Percentiles rank a stretch among this genome's conserved stretches.
These are phyloP conservation scores for Pugionium cornutum DNA, from an alignment of 345 rosid species.

Conservation along the genomic window DNA sequence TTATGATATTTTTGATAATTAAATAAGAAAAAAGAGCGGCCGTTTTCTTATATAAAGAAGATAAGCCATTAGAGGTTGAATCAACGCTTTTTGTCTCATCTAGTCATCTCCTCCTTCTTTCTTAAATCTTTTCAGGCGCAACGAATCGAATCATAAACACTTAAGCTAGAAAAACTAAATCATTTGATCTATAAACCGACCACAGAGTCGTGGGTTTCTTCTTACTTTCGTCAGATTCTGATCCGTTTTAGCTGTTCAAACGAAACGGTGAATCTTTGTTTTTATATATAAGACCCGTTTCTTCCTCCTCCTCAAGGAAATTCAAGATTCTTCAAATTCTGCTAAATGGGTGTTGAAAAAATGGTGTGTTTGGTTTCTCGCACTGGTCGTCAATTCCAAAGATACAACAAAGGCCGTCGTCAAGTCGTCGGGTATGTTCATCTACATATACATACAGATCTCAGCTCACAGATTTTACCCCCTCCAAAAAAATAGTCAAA, in stretches of 20 bases:
- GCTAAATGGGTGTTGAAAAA: conserved; percentile 33
- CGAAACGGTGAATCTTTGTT: conserved; percentile 19
- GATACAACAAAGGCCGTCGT: conserved; percentile 81
- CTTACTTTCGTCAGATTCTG: conserved; percentile 29
- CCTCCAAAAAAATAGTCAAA: neutral
- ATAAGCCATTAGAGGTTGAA: conserved; percentile 38
- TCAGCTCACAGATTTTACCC: neutral
- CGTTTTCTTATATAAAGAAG: conserved; percentile 42
- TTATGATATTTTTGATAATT: too few species aligned
- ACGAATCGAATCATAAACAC: conserved; percentile 32
- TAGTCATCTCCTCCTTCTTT: conserved; percentile 12
- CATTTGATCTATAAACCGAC: conserved; percentile 22
- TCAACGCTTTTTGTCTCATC: conserved; percentile 40
- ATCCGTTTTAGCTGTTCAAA: conserved; percentile 23
- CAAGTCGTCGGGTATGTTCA: conserved; percentile 81
- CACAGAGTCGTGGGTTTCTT: conserved; percentile 10
- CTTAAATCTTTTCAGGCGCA: conserved; percentile 36
- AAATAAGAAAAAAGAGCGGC: conserved; percentile 7
- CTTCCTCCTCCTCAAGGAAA: conserved; percentile 3
- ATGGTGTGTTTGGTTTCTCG: conserved; percentile 74
- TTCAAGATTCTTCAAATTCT: conserved; percentile 6
- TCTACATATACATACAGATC: conserved; percentile 25
- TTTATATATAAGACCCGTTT: neutral
- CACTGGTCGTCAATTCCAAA: conserved; percentile 71
- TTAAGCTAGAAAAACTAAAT: conserved; percentile 21